Conservation (phyloP, 192 early-diverging fungal genomes). For the Phlyctochytrium bullatum region DNA sequence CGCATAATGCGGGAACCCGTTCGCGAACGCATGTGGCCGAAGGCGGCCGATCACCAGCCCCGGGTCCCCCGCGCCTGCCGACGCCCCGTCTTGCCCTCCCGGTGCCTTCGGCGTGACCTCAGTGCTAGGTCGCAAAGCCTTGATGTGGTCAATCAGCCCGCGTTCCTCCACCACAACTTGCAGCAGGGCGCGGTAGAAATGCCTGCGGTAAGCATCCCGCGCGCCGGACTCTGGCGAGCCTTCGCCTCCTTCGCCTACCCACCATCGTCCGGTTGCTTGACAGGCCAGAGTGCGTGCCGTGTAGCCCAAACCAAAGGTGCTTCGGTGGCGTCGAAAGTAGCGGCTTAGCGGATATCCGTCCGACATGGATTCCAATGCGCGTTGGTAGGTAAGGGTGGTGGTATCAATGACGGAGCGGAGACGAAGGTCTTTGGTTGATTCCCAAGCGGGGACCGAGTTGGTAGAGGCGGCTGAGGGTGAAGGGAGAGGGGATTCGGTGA, state of each 20-base stretch:
- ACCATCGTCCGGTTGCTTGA: slow-evolving; percentile 80
- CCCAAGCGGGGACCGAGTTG: not conserved
- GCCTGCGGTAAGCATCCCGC: slow-evolving; percentile 60
- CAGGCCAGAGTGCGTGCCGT: slow-evolving; percentile 47
- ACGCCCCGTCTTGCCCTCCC: slow-evolving; percentile 4
- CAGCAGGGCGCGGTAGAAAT: slow-evolving; percentile 74
- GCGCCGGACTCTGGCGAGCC: slow-evolving; percentile 41
- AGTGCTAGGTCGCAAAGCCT: not conserved
- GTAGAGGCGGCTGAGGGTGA: too few relatives aligned
- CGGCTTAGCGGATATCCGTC: slow-evolving; percentile 22
- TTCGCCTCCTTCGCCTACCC: too few relatives aligned
- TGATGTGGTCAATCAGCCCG: slow-evolving; percentile 18
- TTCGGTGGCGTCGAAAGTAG: slow-evolving; percentile 15
- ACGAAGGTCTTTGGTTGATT: not conserved
- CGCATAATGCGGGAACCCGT: slow-evolving; percentile 32
- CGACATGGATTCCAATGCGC: not conserved
- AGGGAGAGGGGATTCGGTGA: slow-evolving; percentile 48
- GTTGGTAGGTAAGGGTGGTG: too few relatives aligned
- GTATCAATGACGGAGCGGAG: too few relatives aligned
- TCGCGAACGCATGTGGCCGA: slow-evolving; percentile 16
- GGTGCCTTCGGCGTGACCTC: not conserved
- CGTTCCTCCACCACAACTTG: slow-evolving; percentile 43
- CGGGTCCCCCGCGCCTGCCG: slow-evolving; percentile 4
- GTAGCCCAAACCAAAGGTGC: slow-evolving; percentile 31
- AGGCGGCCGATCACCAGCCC: slow-evolving; percentile 36